Evolutionary conservation across 2,329 filamentous ascomycete species (phyloP).

Genomic region (Bipolaris gigantea): DNA sequence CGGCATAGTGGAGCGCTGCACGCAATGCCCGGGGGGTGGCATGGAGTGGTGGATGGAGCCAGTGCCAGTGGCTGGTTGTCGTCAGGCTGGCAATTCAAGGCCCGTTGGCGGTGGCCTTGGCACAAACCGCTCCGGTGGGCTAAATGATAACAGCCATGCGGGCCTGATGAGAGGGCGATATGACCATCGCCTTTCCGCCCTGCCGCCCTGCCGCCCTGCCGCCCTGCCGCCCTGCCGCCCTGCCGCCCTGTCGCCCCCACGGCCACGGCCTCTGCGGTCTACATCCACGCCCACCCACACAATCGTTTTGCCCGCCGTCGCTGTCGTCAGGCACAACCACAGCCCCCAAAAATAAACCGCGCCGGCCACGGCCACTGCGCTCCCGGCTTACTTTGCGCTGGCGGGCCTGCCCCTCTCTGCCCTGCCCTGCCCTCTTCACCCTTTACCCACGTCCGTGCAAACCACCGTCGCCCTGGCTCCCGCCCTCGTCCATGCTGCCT

Average conservation of each 20-base stretch:
- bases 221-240: conserved; percentile 8
- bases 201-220: conserved; percentile 5
- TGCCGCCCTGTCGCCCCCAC: conserved; percentile 21
- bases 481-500: no score
- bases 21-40: conserved; percentile 12
- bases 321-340: conserved; percentile 3
- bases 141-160: conserved; percentile 38
- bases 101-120: conserved; percentile 22
- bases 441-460: no score
- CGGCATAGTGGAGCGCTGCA: conserved; percentile 30
- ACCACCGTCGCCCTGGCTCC: no score
- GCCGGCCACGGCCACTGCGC: no score
- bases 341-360: no score
- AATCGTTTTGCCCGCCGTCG: conserved; percentile 5
- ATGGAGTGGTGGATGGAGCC: no score
- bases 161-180: conserved; percentile 38
- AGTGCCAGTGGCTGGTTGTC: no score
- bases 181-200: conserved; percentile 31
- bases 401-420: no score
- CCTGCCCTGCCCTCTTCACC: no score
- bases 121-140: conserved; percentile 33
- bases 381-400: no score
- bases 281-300: no score
- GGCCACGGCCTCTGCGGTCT: conserved; percentile 3
- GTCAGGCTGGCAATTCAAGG: no score